Evolutionary conservation across 768 basidiomycete genomes (phyloP).

Genomic region (Artomyces pyxidatus): DNA sequence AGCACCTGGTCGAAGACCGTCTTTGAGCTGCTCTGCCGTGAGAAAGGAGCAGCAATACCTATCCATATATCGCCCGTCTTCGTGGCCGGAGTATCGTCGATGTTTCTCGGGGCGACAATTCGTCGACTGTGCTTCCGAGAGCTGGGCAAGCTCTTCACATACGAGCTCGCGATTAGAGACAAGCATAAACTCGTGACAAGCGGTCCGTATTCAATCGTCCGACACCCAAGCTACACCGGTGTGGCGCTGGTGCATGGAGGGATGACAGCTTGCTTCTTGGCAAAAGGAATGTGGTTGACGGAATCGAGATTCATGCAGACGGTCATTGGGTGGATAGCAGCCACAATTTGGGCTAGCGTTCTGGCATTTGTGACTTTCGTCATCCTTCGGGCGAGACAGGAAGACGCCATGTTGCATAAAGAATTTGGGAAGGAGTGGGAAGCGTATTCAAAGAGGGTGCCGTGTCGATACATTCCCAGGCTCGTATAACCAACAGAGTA

Average conservation of each 20-base stretch:
- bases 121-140: not conserved
- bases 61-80: no score
- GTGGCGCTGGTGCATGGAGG: not conserved
- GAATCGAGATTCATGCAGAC: not conserved
- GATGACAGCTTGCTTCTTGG: not conserved
- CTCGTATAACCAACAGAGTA: no score
- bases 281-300: not conserved
- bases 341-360: not conserved
- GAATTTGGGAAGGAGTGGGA: constrained; percentile 8
- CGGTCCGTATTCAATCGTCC: not conserved
- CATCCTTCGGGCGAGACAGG: not conserved
- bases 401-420: not conserved
- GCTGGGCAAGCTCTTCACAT: not conserved
- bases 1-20: no score
- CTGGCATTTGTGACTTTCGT: not conserved
- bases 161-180: not conserved
- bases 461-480: not conserved
- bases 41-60: no score
- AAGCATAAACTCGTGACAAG: not conserved
- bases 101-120: not conserved
- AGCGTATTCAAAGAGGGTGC: not conserved
- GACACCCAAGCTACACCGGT: constrained; percentile 10
- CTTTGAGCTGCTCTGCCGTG: no score
- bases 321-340: no score
- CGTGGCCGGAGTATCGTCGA: no score